Evolutionary conservation across 2,329 filamentous ascomycete genomes (phyloP), one percentile per base, ranked within the genome.

Genomic region (Zymoseptoria tritici): DNA sequence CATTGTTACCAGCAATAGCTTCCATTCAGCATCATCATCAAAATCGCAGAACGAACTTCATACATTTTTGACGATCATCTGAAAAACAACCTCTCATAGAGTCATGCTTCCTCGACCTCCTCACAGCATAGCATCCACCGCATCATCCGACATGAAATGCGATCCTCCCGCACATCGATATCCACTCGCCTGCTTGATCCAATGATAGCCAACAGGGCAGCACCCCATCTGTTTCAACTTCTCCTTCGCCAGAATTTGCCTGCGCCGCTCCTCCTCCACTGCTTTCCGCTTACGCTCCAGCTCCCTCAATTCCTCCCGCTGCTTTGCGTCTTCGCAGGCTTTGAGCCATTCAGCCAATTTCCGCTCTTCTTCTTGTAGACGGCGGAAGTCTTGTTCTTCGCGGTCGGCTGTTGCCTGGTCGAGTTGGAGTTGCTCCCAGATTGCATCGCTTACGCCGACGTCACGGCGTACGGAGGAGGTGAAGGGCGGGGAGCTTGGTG

Each of bases 81-180:
- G n/a, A n/a, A n/a, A n/a, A n/a, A n/a, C n/a, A n/a, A n/a, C n/a
- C n/a, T n/a, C n/a, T n/a, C n/a, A n/a, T n/a, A n/a, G n/a, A n/a
- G n/a, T n/a, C n/a, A n/a, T n/a, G n/a, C n/a, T n/a, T n/a, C n/a
- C n/a, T 46, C 36, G 13, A 21, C 3, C n/a, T 21, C 26, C 4
- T 42, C 9, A 9, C 46, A 57, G 13, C 49, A 57, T 13, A 16
- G 20, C 22, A 20, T 13, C 26, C 26, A 57, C 55, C 11, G 50
- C n/a, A 24, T 26, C 68, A 67, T 83, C 73, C 2, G 67, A 67
- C 19, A 85, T 72, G 59, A 68, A 87, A 73, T 90, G 87, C 2
- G 67, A 68, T 0, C 86, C 86, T 0, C 81, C 87, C 0, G 79
- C 78, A 73, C 87, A 90, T 4, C 85, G 71, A 71, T 84, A 90